Evolutionary conservation across 176 grass and related monocot genomes (phyloP), one percentile per base, ranked within the genome.

Genomic region (Cenchrus fungigraminus): DNA sequence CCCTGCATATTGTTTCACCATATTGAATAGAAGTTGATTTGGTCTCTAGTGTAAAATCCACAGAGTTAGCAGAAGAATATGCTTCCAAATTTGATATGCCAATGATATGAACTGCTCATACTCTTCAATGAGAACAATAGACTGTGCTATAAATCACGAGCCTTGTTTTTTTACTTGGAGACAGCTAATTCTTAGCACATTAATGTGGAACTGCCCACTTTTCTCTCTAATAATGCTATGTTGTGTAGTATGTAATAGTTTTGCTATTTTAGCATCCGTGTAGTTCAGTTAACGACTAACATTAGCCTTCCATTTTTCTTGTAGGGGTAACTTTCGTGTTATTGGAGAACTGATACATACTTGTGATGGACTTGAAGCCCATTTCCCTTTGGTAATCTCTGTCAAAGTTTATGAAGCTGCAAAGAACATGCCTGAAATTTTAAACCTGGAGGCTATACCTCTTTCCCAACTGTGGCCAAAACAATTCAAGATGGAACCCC

Each of bases 281-380:
- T 74, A n/a, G 16, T 80, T 87, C 17, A 47, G 63, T 55, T 56
- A 73, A 57, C 71, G 42, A 82, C 40, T 78, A 9, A 81, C 20
- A 47, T 45, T 74, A 8, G 43, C 44, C 67, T 66, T 72, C 8
- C 45, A 56, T 22, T 80, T 75, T 77, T 73, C 12, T 58, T 85
- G 32, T 85, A 98, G 93, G 89, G 95, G 87, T 9, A 65, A 43
- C 56, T 91, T 98, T 84, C 82, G 86, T 87, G 86, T 95, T 14
- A 85, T 81, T 70, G 87, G 87, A 68, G 58, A 79, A 29, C 70
- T 81, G 68, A 79, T 15, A 61, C 85, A 92, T 43, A 75, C 37
- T 55, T 85, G 85, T 60, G 72, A 55, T 86, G 95, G 71, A 83
- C 54, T 98, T 78, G 82, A 92, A 86, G 93, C 85, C 5, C 85